phyloP scores from a whole-genome alignment of 495 filamentous ascomycete species.

The Cairneyella variabilis region DNA sequence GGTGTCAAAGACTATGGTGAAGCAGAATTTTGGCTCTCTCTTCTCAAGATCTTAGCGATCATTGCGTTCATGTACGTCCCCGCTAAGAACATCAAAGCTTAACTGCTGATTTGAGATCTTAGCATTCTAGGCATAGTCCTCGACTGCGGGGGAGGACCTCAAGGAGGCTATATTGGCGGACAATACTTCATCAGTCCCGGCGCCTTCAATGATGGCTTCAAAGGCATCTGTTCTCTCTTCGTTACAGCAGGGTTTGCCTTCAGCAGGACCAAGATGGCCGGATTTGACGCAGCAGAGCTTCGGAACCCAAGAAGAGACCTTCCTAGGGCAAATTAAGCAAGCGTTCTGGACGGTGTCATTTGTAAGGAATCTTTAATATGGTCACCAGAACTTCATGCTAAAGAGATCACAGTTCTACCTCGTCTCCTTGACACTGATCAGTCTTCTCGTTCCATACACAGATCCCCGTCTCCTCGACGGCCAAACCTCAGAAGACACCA shows the following conservation, averaged over 20 bases:
- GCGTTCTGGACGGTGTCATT: slow-evolving; percentile 92
- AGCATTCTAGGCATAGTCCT: slow-evolving; percentile 71
- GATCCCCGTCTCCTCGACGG: slow-evolving; percentile 57
- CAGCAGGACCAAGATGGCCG: slow-evolving; percentile 86
- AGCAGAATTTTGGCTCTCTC: slow-evolving; percentile 82
- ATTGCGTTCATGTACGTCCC: slow-evolving; percentile 82
- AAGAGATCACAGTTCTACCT: slow-evolving; percentile 84
- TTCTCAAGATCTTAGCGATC: slow-evolving; percentile 82
- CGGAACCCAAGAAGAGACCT: slow-evolving; percentile 81
- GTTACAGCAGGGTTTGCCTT: slow-evolving; percentile 92
- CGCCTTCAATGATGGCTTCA: slow-evolving; percentile 88
- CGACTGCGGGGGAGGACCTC: slow-evolving; percentile 69
- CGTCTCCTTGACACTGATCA: slow-evolving; percentile 67
- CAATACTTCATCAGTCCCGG: slow-evolving; percentile 76
- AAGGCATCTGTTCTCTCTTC: slow-evolving; percentile 88
- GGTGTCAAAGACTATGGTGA: slow-evolving; percentile 88
- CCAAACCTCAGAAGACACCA: slow-evolving; percentile 52
- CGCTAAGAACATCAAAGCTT: too few species aligned
- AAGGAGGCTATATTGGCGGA: slow-evolving; percentile 76
- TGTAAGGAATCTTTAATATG: neutral
- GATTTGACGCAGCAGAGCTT: slow-evolving; percentile 82
- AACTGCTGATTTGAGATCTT: too few species aligned
- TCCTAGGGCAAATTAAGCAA: slow-evolving; percentile 82
- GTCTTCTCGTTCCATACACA: slow-evolving; percentile 69
- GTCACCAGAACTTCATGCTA: too few species aligned